Conservation (phyloP, 345 rosid genomes). For the Eucalyptus polybractea region DNA sequence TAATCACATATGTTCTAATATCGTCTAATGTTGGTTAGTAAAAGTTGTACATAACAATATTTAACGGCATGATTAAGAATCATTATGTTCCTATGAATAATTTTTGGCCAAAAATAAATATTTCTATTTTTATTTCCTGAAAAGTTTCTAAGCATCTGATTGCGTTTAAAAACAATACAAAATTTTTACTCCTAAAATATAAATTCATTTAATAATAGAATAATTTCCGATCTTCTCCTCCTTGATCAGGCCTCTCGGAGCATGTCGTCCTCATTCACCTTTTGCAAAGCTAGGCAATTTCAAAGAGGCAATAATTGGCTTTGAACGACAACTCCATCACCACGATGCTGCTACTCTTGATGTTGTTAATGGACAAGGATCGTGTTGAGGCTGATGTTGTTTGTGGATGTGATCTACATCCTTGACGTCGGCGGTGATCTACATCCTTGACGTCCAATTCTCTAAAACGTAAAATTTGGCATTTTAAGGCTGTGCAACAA, state of each 20-base stretch:
- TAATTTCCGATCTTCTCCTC: background rate
- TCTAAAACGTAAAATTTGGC: background rate
- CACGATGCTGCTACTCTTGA: background rate
- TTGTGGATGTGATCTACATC: background rate
- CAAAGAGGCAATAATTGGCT: background rate
- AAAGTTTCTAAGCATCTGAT: fast-evolving
- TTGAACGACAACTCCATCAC: background rate
- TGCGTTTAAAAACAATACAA: fast-evolving
- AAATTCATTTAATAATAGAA: too few species aligned
- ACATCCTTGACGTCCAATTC: background rate
- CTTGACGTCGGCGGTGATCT: background rate
- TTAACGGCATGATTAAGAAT: fast-evolving
- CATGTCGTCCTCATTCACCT: too few species aligned
- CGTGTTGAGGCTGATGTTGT: background rate
- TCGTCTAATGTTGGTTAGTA: background rate
- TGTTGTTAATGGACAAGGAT: background rate
- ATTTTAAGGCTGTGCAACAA: fast-evolving
- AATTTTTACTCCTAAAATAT: too few species aligned
- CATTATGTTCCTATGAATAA: too few species aligned
- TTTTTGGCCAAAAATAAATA: too few species aligned
- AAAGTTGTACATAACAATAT: background rate
- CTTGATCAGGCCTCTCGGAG: background rate
- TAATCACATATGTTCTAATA: background rate
- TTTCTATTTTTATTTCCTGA: too few species aligned
- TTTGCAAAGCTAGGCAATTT: too few species aligned